These are phyloP conservation scores for Chloris gayana DNA, from an alignment of 176 grass and related monocot genomes.

Conservation along the genomic window DNA sequence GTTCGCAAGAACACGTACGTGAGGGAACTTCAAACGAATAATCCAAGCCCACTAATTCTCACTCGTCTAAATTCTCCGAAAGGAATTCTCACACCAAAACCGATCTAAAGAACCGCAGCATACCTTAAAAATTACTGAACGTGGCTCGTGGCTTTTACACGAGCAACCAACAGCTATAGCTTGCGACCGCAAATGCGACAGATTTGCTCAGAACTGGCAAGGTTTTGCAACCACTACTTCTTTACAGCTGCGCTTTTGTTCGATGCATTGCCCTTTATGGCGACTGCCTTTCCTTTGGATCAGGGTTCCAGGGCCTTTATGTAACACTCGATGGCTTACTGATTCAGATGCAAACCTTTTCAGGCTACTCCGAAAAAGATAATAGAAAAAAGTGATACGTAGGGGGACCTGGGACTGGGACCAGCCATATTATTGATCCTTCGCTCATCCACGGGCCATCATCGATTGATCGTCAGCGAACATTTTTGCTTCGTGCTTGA, in stretches of 20 bases:
- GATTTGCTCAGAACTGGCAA: not conserved
- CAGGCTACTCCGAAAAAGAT: too few species aligned
- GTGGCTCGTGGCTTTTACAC: not conserved
- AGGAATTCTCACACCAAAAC: not conserved
- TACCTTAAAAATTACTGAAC: not conserved
- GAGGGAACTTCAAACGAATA: not conserved
- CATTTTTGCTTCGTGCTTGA: too few species aligned
- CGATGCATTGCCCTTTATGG: conserved; percentile 24
- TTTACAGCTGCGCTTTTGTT: conserved; percentile 18
- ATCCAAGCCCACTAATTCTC: not conserved
- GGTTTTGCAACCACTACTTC: not conserved
- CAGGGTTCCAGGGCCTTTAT: conserved; percentile 2
- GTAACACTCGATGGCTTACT: conserved; percentile 31
- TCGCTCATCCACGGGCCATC: too few species aligned
- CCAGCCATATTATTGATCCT: too few species aligned
- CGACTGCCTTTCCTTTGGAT: not conserved
- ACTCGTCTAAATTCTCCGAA: too few species aligned
- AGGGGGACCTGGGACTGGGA: too few species aligned
- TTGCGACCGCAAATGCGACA: not conserved
- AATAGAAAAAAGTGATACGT: too few species aligned
- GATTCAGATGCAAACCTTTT: conserved; percentile 3
- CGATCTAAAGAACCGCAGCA: not conserved
- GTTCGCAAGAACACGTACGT: not conserved
- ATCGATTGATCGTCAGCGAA: too few species aligned
- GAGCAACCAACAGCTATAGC: not conserved